Conservation (phyloP, 1,284 basidiomycete species). For the Neonothopanus nambi region DNA sequence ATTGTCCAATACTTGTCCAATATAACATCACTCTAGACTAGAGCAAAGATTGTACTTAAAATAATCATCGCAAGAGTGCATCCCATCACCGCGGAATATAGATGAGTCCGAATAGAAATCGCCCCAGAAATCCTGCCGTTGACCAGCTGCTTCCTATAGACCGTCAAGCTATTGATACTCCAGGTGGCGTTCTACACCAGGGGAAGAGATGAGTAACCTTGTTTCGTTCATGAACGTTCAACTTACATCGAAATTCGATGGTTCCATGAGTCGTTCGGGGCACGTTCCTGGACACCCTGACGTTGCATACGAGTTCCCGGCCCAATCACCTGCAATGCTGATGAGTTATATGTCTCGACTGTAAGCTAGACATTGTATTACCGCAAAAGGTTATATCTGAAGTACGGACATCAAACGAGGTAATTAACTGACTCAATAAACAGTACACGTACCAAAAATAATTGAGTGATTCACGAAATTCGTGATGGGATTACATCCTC, state of each 20-base stretch:
- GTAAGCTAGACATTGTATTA: constrained; percentile 23
- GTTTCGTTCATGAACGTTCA: no score
- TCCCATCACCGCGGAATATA: background rate
- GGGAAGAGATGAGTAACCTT: background rate
- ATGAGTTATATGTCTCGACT: constrained; percentile 10
- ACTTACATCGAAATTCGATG: constrained; percentile 65
- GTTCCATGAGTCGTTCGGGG: constrained; percentile 59
- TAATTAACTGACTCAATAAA: background rate
- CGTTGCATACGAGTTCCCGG: constrained; percentile 72
- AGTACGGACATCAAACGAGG: background rate
- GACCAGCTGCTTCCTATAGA: constrained; percentile 48
- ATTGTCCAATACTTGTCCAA: background rate
- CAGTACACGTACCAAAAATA: constrained; percentile 48
- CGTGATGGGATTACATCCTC: constrained; percentile 54
- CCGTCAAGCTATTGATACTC: constrained; percentile 56
- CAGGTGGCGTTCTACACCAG: constrained; percentile 60
- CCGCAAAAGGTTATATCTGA: constrained; percentile 82
- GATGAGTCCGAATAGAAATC: background rate
- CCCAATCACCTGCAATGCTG: constrained; percentile 69
- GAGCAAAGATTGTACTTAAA: background rate
- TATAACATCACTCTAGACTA: background rate
- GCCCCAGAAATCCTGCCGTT: constrained; percentile 27
- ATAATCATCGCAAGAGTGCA: background rate
- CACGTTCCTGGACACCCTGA: constrained; percentile 78
- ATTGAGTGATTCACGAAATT: constrained; percentile 67